A percentile compares a stretch with the other conserved stretches of the same genome.
Evolutionary conservation across 805 yeast species (phyloP).

Genomic region (Saturnispora ahearnii): DNA sequence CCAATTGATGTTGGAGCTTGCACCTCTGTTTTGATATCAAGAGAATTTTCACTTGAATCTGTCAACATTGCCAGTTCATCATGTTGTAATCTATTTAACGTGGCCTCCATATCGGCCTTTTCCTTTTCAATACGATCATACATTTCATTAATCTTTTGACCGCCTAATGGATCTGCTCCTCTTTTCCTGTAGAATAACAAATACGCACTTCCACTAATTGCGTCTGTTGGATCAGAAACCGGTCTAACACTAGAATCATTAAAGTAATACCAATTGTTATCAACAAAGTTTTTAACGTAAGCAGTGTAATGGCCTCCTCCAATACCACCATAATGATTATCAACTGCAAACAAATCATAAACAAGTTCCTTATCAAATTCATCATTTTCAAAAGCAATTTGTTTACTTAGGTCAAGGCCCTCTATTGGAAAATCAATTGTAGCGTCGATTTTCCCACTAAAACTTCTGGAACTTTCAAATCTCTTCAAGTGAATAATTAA

Average conservation of each 20-base stretch:
- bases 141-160: conserved; percentile 34
- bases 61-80: neutral
- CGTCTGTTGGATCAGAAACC: conserved; percentile 44
- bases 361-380: conserved; percentile 32
- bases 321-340: conserved; percentile 90
- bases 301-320: conserved; percentile 99
- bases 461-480: conserved; percentile 73
- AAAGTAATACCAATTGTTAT: conserved; percentile 77
- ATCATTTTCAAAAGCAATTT: conserved; percentile 32
- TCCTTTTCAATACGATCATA: conserved; percentile 31
- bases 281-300: conserved; percentile 69
- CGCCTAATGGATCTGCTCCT: conserved; percentile 36
- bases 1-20: neutral
- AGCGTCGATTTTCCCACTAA: conserved; percentile 83
- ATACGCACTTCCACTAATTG: conserved; percentile 76
- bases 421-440: conserved; percentile 81
- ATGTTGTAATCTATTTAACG: conserved; percentile 3
- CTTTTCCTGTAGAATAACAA: conserved; percentile 70
- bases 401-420: conserved; percentile 63
- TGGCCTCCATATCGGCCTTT: conserved; percentile 9
- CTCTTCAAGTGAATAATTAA: conserved; percentile 84
- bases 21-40: neutral
- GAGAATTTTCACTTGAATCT: conserved; percentile 3
- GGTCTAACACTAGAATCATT: conserved; percentile 73
- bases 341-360: conserved; percentile 87